Evolutionary conservation across 2,329 filamentous ascomycete species (phyloP), one percentile per base, ranked within the genome.

Genomic region (Verticillium isaacii): DNA sequence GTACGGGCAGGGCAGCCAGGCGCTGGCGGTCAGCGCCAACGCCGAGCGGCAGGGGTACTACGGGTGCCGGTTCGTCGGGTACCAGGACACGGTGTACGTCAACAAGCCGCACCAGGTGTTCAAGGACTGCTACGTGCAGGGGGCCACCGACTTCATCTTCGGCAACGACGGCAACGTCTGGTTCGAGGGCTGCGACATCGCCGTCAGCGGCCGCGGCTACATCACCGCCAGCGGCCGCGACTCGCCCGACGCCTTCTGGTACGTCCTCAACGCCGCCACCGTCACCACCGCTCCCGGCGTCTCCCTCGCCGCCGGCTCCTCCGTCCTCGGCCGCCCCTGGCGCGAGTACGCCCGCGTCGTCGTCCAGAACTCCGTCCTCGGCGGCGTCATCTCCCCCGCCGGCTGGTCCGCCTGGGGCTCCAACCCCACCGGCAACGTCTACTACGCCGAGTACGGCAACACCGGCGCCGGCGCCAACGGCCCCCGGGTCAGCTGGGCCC

Each of bases 381-480:
- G 76, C 19, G 72, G 75, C 34, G 84, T 89, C 15, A 80, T 90
- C 66, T 87, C 88, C 66, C 62, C 76, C 2, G 80, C 80, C 0
- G 87, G 87, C 0, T 89, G 87, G 86, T 71, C 68, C 4, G 70
- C 76, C 32, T 89, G 87, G 87, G 75, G 75, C 1, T 74, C 80
- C 37, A 70, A 77, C 25, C 77, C 79, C 32, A 86, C 83, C 1
- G 77, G 74, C 32, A 74, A 84, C 54, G 82, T 88, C 2, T 73
- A 76, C 39, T 89, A 83, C 63, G 83, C 73, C 9, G 87, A 89
- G 75, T 89, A 82, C 66, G 73, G 67, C 23, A 89, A 89, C 72
- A 80, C 78, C 1, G 87, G 87, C 0, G 70, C 75, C 36, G 86
- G 87, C 1, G 77, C 85, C 1, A 71, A 72, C n/a, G 84, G 85